Conservation (phyloP, 2,329 filamentous ascomycete genomes). For the Lanzia echinophila region DNA sequence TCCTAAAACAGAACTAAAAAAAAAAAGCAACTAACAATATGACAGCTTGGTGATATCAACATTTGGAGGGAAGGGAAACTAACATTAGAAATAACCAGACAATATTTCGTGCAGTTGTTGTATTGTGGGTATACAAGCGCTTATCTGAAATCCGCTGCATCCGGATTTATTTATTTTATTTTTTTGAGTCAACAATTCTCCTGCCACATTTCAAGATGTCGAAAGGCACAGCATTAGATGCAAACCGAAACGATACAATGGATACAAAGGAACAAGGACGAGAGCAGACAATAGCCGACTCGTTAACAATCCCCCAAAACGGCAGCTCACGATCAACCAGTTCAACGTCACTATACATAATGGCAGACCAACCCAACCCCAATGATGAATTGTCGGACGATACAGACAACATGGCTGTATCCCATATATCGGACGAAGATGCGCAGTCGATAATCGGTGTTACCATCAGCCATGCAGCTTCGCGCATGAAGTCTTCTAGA, state of each 20-base stretch:
- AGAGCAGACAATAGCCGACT: conserved; percentile 4
- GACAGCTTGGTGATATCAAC: no score
- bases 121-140: background rate
- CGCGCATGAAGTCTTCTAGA: conserved; percentile 46
- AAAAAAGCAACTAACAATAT: background rate
- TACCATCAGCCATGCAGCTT: conserved; percentile 49
- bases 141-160: conserved; percentile 1
- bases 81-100: background rate
- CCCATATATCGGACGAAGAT: conserved; percentile 39
- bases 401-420: conserved; percentile 18
- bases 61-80: background rate
- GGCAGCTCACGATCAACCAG: background rate
- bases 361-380: conserved; percentile 9
- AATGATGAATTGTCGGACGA: conserved; percentile 17
- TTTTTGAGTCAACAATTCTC: background rate
- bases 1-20: no score
- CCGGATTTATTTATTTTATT: background rate
- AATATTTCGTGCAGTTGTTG: background rate
- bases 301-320: background rate
- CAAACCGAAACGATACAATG: background rate
- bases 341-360: conserved; percentile 4
- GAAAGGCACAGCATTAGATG: background rate
- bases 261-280: conserved; percentile 6
- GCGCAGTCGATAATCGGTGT: conserved; percentile 55
- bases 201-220: conserved; percentile 1